Conservation (phyloP, 345 rosid species). For the Balakata baccata region DNA sequence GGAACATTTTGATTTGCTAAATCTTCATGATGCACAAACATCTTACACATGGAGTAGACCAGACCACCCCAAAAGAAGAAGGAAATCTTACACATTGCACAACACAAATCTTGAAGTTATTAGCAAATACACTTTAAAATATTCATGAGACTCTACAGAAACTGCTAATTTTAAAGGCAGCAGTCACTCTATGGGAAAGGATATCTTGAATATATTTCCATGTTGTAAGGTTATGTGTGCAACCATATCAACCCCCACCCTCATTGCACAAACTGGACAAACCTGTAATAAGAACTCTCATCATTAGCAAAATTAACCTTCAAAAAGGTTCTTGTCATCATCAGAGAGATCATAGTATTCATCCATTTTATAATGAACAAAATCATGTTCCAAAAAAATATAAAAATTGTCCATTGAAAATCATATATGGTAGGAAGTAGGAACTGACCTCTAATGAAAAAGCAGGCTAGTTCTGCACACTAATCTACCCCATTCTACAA, state of each 20-base stretch:
- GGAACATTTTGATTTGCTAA: not conserved
- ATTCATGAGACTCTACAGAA: not conserved
- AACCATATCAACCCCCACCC: constrained; percentile 93
- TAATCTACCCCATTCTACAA: not conserved
- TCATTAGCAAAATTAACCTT: constrained; percentile 14
- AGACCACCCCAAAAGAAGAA: no score
- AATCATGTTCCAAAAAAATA: not conserved
- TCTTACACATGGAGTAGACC: not conserved
- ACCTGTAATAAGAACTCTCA: constrained; percentile 47
- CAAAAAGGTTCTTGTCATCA: constrained; percentile 3
- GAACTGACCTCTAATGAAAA: not conserved
- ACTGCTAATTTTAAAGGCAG: not conserved
- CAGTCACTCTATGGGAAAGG: constrained; percentile 39
- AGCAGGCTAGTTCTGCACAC: not conserved
- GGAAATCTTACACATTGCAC: no score
- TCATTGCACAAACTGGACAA: constrained; percentile 85
- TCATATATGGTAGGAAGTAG: not conserved
- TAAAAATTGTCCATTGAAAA: not conserved
- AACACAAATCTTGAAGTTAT: no score
- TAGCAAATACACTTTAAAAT: no score
- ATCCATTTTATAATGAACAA: constrained; percentile 4
- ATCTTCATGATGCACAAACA: not conserved
- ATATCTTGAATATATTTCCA: constrained; percentile 89
- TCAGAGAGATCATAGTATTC: not conserved
- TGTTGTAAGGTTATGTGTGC: constrained; percentile 93